Conservation (phyloP, 2,329 filamentous ascomycete genomes). For the Ascochyta fabae region DNA sequence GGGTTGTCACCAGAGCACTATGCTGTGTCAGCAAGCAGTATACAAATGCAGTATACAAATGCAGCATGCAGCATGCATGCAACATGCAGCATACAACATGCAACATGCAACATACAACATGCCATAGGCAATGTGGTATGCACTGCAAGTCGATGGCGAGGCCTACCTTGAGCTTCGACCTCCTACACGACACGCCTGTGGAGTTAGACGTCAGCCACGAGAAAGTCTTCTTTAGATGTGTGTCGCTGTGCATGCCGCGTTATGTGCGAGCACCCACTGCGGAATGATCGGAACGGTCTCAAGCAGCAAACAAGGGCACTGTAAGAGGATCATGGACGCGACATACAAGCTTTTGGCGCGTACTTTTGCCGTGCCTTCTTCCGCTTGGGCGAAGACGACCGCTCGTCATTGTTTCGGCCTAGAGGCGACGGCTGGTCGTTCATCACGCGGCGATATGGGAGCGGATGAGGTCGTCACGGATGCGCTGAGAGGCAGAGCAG, state of each 20-base stretch:
- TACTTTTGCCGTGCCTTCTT: conserved; percentile 48
- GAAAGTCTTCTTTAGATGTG: neutral
- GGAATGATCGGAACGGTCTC: conserved; percentile 30
- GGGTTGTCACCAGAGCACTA: conserved; percentile 47
- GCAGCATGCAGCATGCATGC: neutral
- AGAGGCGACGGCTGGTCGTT: conserved; percentile 28
- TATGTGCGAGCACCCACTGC: conserved; percentile 14
- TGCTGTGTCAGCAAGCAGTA: neutral
- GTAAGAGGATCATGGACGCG: conserved; percentile 2
- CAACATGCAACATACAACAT: no score
- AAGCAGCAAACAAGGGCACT: neutral
- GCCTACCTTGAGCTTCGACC: conserved; percentile 46
- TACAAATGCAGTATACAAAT: no score
- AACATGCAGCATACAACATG: neutral
- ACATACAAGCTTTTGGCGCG: conserved; percentile 45
- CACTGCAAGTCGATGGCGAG: neutral
- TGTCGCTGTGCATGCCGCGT: neutral
- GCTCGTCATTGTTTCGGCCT: conserved; percentile 28
- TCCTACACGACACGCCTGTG: conserved; percentile 42
- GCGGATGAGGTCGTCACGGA: conserved; percentile 14
- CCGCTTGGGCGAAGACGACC: conserved; percentile 41
- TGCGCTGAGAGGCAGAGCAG: neutral
- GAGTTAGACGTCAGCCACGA: conserved; percentile 20
- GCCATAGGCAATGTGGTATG: neutral
- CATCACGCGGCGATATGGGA: conserved; percentile 28